Percentiles rank a stretch among this genome's conserved stretches.
Conservation (phyloP, 441 rosid genomes). For the Pelargonium cotyledonis region DNA sequence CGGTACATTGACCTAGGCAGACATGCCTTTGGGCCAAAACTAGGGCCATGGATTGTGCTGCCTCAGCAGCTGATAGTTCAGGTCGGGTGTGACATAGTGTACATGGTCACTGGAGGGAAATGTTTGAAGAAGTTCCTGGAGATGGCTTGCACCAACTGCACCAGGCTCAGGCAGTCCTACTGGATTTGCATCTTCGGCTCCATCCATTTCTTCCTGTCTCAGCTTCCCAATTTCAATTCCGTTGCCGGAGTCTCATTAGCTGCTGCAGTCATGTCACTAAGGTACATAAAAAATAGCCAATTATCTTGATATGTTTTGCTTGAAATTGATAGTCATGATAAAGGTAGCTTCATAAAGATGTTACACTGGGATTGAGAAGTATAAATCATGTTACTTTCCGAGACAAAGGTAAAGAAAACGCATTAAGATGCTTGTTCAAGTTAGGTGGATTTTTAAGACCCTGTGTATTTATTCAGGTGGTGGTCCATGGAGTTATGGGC, state of each 20-base stretch:
- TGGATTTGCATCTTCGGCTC: slow-evolving; percentile 88
- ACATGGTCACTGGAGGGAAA: slow-evolving; percentile 95
- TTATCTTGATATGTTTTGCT: not conserved
- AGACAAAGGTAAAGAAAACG: not conserved
- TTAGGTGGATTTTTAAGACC: not conserved
- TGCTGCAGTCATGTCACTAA: slow-evolving; percentile 85
- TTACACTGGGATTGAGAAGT: not conserved
- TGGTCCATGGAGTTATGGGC: slow-evolving; percentile 2
- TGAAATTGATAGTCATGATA: not conserved
- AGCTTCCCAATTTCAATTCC: slow-evolving; percentile 87
- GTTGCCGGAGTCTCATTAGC: slow-evolving; percentile 86
- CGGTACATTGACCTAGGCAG: slow-evolving; percentile 78
- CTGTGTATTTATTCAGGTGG: slow-evolving; percentile 3
- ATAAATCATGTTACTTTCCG: not conserved
- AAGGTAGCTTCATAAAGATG: not conserved
- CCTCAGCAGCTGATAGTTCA: slow-evolving; percentile 93
- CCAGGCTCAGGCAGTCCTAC: slow-evolving; percentile 62
- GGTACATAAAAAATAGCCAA: slow-evolving; percentile 26
- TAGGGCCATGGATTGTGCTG: slow-evolving; percentile 82
- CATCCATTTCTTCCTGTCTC: slow-evolving; percentile 81
- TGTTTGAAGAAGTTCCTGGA: slow-evolving; percentile 80
- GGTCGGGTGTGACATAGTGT: slow-evolving; percentile 80
- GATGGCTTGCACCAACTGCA: slow-evolving; percentile 63
- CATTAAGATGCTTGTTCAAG: not conserved
- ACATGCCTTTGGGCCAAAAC: slow-evolving; percentile 70